Conservation (phyloP, 768 basidiomycete genomes). For the Phylloporus sp. region DNA sequence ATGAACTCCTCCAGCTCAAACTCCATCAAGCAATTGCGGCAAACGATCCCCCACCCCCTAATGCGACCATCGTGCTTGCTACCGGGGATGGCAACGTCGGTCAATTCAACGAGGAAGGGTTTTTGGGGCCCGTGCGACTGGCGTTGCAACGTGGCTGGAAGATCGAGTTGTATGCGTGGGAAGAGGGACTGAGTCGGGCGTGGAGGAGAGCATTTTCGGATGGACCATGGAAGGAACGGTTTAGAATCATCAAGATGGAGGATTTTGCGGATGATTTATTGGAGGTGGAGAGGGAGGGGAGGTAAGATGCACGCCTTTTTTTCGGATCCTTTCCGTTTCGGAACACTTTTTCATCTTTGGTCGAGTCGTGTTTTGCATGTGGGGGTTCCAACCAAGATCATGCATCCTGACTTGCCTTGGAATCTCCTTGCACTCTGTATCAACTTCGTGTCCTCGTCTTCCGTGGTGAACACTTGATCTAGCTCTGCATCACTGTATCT, state of each 20-base stretch:
- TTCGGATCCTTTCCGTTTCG: background rate
- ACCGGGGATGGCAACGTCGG: constrained; percentile 93
- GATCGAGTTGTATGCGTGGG: constrained; percentile 95
- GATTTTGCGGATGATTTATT: constrained; percentile 60
- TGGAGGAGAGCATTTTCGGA: constrained; percentile 75
- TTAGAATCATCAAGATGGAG: constrained; percentile 61
- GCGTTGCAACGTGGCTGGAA: constrained; percentile 89
- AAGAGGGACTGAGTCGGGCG: constrained; percentile 71
- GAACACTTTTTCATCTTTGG: background rate
- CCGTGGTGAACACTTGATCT: background rate
- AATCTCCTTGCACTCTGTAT: constrained; percentile 11
- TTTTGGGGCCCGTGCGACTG: constrained; percentile 80
- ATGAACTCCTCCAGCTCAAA: constrained; percentile 91
- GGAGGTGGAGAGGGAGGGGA: constrained; percentile 34
- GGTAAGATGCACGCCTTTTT: no score
- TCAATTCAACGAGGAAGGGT: constrained; percentile 91
- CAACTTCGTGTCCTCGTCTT: background rate
- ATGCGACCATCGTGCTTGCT: constrained; percentile 82
- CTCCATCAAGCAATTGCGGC: constrained; percentile 81
- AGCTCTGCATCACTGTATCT: background rate
- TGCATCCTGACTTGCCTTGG: background rate
- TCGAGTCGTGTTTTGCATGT: background rate
- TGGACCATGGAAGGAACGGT: constrained; percentile 38
- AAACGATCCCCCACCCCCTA: constrained; percentile 57
- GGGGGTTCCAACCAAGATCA: background rate